Percentiles rank a stretch among this genome's conserved stretches.
Evolutionary conservation across 2,329 filamentous ascomycete genomes (phyloP).

Genomic region (Pseudogymnoascus sp.): DNA sequence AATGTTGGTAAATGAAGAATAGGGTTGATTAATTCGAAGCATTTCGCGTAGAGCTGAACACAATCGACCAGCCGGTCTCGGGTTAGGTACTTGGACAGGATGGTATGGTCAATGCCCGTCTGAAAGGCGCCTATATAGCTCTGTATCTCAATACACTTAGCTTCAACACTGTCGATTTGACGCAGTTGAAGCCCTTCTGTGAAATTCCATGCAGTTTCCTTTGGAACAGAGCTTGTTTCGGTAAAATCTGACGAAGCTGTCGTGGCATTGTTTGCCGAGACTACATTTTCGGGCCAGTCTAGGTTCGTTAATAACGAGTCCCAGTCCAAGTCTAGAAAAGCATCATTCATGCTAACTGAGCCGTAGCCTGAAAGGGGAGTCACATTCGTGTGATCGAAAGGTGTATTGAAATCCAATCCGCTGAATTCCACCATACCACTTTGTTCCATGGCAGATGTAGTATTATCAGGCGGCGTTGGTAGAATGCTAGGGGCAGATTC

Average conservation of each 20-base stretch:
- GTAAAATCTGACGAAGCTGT: not conserved
- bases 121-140: not conserved
- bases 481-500: not conserved
- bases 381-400: not conserved
- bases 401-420: not conserved
- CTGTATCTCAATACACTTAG: not conserved
- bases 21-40: not conserved
- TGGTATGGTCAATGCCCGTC: not conserved
- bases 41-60: not conserved
- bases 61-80: not conserved
- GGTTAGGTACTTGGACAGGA: not conserved
- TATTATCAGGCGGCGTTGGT: not conserved
- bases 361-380: not conserved
- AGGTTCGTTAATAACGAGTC: not conserved
- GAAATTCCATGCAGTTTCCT: not conserved
- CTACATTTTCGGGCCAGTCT: not conserved
- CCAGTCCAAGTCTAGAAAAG: not conserved
- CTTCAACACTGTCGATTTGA: not conserved
- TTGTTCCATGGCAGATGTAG: not conserved
- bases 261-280: not conserved
- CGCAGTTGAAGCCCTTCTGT: not conserved
- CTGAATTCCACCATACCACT: not conserved
- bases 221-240: not conserved
- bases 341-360: not conserved
- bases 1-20: not conserved